Evolutionary conservation across 2,329 filamentous ascomycete genomes (phyloP).

Genomic region (Acephala macrosclerotiorum): DNA sequence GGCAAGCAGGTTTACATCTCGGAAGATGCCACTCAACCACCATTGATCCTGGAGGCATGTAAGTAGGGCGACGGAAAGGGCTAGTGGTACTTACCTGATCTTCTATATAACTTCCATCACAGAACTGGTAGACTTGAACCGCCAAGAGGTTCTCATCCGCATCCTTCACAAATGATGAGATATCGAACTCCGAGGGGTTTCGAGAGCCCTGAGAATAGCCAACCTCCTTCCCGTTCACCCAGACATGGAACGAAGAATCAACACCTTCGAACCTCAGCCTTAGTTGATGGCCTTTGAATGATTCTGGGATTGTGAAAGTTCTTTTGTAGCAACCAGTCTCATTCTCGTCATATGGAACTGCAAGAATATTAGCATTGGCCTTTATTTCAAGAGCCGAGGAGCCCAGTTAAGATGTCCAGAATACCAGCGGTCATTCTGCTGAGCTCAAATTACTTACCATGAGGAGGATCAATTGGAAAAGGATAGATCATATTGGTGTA

Average conservation of each 20-base stretch:
- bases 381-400: too few relatives aligned
- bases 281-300: slow-evolving; percentile 51
- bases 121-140: slow-evolving; percentile 63
- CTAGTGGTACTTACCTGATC: slow-evolving; percentile 48
- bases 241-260: slow-evolving; percentile 63
- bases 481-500: slow-evolving; percentile 64
- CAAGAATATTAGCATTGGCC: too few relatives aligned
- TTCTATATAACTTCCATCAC: slow-evolving; percentile 64
- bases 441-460: too few relatives aligned
- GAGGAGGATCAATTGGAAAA: slow-evolving; percentile 60
- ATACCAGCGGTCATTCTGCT: too few relatives aligned
- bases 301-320: slow-evolving; percentile 53
- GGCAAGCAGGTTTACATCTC: slow-evolving; percentile 59
- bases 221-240: slow-evolving; percentile 60
- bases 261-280: slow-evolving; percentile 64
- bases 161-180: slow-evolving; percentile 51
- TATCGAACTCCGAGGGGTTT: slow-evolving; percentile 65
- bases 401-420: too few relatives aligned
- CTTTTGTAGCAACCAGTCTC: slow-evolving; percentile 60
- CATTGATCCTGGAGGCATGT: slow-evolving; percentile 53
- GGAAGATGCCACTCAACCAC: slow-evolving; percentile 60
- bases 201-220: slow-evolving; percentile 64
- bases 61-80: background rate
- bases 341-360: slow-evolving; percentile 58
- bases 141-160: slow-evolving; percentile 45